These are phyloP conservation scores for Fraxinus quadrangulata DNA, from an alignment of 257 asterid genomes.

Conservation along the genomic window DNA sequence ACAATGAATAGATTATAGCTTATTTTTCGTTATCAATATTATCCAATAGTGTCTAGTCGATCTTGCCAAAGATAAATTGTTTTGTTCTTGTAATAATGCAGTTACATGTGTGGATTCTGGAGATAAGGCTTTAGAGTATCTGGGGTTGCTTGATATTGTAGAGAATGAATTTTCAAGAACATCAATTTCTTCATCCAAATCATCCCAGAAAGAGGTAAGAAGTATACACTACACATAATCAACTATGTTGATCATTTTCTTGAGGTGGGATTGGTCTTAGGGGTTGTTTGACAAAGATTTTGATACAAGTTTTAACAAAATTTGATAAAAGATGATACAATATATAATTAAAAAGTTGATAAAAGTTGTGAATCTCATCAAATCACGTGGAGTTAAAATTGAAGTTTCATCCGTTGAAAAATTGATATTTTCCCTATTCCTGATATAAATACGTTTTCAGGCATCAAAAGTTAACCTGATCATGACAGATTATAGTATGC, in stretches of 20 bases:
- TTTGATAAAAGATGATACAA: too few relatives aligned
- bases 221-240: background rate
- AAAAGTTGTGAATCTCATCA: too few relatives aligned
- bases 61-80: too few relatives aligned
- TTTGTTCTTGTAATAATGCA: constrained; percentile 28
- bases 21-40: background rate
- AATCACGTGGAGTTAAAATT: too few relatives aligned
- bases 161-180: constrained; percentile 28
- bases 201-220: constrained; percentile 39
- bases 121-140: constrained; percentile 58
- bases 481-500: constrained; percentile 75
- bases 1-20: background rate
- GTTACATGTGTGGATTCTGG: constrained; percentile 73
- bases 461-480: constrained; percentile 54
- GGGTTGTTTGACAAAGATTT: too few relatives aligned
- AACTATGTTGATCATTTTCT: too few relatives aligned
- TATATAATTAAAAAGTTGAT: too few relatives aligned
- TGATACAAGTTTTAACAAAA: too few relatives aligned
- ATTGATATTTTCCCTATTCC: background rate
- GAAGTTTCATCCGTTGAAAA: too few relatives aligned
- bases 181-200: constrained; percentile 22
- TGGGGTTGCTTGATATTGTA: constrained; percentile 46
- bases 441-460: constrained; percentile 30
- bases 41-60: background rate
- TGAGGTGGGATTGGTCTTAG: too few relatives aligned